Evolutionary conservation across 2,329 filamentous ascomycete species (phyloP), one percentile per base, ranked within the genome.

Genomic region (Colletotrichum scovillei): DNA sequence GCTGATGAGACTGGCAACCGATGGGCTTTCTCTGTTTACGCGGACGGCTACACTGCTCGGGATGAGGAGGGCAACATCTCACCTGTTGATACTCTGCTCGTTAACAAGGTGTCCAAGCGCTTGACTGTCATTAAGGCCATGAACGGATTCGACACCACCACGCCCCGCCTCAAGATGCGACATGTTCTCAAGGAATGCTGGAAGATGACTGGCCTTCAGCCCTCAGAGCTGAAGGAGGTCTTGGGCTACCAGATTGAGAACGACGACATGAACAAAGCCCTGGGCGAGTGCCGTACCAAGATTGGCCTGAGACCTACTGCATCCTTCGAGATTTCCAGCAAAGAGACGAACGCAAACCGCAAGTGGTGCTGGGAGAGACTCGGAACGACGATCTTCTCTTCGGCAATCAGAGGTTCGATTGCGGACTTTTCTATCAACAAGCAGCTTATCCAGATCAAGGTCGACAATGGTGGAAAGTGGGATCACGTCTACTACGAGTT

Each of bases 131-230:
- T 65, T 7, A 46, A 22, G 60, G 67, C 59, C 14, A 69, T 69
- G 67, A 69, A 69, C 26, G 60, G 24, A 1, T 5, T 7, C 12
- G 67, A 69, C 16, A 30, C 1, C 6, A 49, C 26, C 3, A 5
- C 19, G 6, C 59, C 59, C 9, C 59, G 35, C 3, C 35, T 69
- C 5, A 65, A 28, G 22, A 69, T 69, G 67, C 59, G 67, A 3
- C 5, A 69, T 26, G 52, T 69, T 19, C 59, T 69, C n/a, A 57
- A 57, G 19, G 46, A 55, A 6, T 69, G 67, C 52, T 65, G 59
- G 67, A 56, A 14, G 5, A 49, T 57, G 67, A 26, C 67, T n/a
- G 52, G 52, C 1, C 67, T 69, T 9, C 5, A 65, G 3, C 60
- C 52, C n/a, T 26, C 32, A 0, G 35, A 69, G 4, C 9, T 69